Conservation (phyloP, 2,329 filamentous ascomycete genomes). For the Daldinia sp. region DNA sequence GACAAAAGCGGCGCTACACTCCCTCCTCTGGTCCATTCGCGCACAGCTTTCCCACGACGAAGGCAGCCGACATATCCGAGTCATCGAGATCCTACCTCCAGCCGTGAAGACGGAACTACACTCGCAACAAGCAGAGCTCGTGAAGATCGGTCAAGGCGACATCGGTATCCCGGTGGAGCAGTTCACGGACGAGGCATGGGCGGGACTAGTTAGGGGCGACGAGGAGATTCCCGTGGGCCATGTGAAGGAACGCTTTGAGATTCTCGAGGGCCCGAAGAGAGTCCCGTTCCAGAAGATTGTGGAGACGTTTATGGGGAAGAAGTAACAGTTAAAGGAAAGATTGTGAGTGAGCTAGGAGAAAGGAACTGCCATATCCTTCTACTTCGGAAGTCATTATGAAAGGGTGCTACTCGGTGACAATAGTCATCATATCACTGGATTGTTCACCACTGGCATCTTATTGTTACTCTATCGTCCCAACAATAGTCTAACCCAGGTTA, state of each 20-base stretch:
- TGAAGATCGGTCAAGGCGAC: constrained; percentile 43
- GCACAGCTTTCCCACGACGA: constrained; percentile 49
- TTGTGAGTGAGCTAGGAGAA: neutral
- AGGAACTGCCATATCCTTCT: neutral
- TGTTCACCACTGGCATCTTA: neutral
- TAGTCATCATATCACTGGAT: neutral
- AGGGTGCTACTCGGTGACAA: neutral
- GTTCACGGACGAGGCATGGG: constrained; percentile 57
- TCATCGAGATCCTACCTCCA: constrained; percentile 60
- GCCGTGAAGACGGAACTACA: constrained; percentile 60
- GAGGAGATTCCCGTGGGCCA: constrained; percentile 48
- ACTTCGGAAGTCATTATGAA: neutral
- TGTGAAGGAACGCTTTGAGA: constrained; percentile 26
- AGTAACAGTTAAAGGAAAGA: constrained; percentile 10
- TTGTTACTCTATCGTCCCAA: neutral
- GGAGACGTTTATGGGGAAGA: constrained; percentile 18
- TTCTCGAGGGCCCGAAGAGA: constrained; percentile 34
- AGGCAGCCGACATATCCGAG: constrained; percentile 45
- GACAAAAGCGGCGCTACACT: constrained; percentile 61
- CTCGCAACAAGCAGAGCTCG: constrained; percentile 49
- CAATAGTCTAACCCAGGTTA: neutral
- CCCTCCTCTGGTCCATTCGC: constrained; percentile 55
- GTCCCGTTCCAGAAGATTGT: constrained; percentile 26
- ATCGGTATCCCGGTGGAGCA: constrained; percentile 51
- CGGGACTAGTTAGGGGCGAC: constrained; percentile 51